These are phyloP conservation scores for Galerina marginata DNA, from an alignment of 768 basidiomycete species.

Conservation along the genomic window DNA sequence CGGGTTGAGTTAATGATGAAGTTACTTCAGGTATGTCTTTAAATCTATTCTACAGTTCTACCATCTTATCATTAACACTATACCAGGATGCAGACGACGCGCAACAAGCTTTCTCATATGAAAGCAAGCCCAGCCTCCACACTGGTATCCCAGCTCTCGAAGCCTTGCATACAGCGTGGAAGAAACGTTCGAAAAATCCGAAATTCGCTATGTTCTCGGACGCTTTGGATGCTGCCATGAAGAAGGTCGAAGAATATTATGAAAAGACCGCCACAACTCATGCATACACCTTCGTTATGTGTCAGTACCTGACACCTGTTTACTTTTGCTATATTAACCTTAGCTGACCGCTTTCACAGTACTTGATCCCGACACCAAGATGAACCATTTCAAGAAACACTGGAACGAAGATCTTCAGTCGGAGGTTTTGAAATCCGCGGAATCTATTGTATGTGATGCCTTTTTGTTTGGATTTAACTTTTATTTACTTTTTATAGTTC, in stretches of 20 bases:
- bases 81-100: not conserved
- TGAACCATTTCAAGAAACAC: not conserved
- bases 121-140: slow-evolving; percentile 21
- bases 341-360: not conserved
- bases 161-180: slow-evolving; percentile 26
- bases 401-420: too few relatives aligned
- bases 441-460: too few relatives aligned
- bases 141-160: slow-evolving; percentile 28
- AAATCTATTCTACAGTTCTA: not conserved
- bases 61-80: not conserved
- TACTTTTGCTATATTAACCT: not conserved
- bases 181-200: slow-evolving; percentile 7
- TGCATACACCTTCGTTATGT: slow-evolving; percentile 30
- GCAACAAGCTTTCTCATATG: slow-evolving; percentile 25
- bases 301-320: slow-evolving; percentile 10
- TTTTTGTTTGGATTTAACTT: too few relatives aligned
- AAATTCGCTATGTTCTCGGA: slow-evolving; percentile 21
- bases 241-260: slow-evolving; percentile 32
- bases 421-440: too few relatives aligned
- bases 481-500: too few relatives aligned
- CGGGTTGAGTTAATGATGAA: slow-evolving; percentile 11
- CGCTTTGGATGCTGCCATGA: slow-evolving; percentile 21
- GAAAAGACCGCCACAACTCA: slow-evolving; percentile 27
- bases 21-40: slow-evolving; percentile 8
- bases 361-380: not conserved